phyloP scores from a whole-genome alignment of 2,329 filamentous ascomycete genomes.

The Epichloe gansuensis region DNA sequence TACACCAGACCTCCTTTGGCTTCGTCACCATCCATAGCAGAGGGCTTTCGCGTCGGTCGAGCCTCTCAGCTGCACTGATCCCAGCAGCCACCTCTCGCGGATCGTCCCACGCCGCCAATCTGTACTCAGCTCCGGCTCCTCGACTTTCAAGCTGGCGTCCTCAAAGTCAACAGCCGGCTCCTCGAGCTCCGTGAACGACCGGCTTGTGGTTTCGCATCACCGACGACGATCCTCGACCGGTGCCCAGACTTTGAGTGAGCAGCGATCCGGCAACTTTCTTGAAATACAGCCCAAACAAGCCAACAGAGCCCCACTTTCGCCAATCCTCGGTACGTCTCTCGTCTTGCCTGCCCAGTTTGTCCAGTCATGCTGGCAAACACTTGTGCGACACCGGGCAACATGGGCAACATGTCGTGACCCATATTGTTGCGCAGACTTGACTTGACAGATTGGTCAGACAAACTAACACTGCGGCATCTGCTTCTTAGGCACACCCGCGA shows the following conservation, averaged over 20 bases:
- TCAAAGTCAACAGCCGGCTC: conserved; percentile 36
- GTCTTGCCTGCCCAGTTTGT: not conserved
- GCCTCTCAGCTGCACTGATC: not conserved
- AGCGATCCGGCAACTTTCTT: conserved; percentile 18
- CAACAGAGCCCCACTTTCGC: conserved; percentile 29
- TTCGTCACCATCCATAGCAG: not conserved
- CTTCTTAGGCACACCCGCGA: conserved; percentile 38
- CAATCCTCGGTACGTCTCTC: conserved; percentile 42
- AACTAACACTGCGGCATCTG: conserved; percentile 1
- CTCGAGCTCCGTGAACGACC: conserved; percentile 40
- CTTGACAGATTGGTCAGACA: conserved; percentile 12
- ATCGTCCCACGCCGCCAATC: not conserved
- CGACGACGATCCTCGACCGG: conserved; percentile 35
- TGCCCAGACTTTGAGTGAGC: conserved; percentile 17
- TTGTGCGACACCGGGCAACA: conserved; percentile 1
- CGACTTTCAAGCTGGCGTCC: conserved; percentile 35
- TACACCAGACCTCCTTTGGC: not conserved
- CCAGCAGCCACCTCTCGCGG: not conserved
- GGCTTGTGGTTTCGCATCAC: conserved; percentile 34
- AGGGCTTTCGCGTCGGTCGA: not conserved
- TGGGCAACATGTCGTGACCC: conserved; percentile 3
- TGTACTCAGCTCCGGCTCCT: conserved; percentile 7
- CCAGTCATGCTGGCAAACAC: not conserved
- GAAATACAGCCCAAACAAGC: conserved; percentile 18
- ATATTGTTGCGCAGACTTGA: conserved; percentile 10